Evolutionary conservation across 2,329 filamentous ascomycete genomes (phyloP), one percentile per base, ranked within the genome.

Genomic region (Aureobasidium sp.): DNA sequence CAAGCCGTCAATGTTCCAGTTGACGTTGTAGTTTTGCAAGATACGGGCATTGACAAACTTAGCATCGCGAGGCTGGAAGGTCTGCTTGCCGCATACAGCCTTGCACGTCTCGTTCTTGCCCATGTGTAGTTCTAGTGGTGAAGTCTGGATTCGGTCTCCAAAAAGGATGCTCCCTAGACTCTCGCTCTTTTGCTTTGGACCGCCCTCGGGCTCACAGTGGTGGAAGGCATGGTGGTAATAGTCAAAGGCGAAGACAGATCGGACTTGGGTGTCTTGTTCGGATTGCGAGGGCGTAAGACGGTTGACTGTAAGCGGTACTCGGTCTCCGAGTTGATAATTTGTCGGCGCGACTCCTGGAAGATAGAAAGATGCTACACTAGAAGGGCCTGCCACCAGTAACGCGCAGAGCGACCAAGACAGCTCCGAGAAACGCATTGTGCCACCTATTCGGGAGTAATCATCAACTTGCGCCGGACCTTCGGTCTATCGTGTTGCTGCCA

Each of bases 131-230:
- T 96, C 86, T 71, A 96, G 96, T 0, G 93, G 90, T 39, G 93
- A 97, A n/a, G 91, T 96, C 78, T 91, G 91, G 78, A 99, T 99
- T 62, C 94, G 86, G 77, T 99, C 94, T 68, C 94, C 94, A 69
- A 99, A 99, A 57, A 99, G 77, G 72, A 99, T 99, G 80, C 93
- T 97, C 27, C 94, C 94, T 66, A 99, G 76, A 66, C 90, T 94
- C 77, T 97, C 94, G 44, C 90, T 87, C 26, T 96, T 85, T 78
- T 89, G 84, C 73, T 92, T 76, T 9, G 91, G 87, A 2, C 90
- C 90, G 64, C 81, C 86, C 62, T 88, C 78, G 1, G 93, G 94
- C 68, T 83, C 78, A 76, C 94, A 99, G 79, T 97, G 96, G 71
- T 89, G 86, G 76, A 99, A 96, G 3, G 83, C 83, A 6, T 87